Evolutionary conservation across 2,329 filamentous ascomycete genomes (phyloP), one percentile per base, ranked within the genome.

Genomic region (Claviceps sp.): DNA sequence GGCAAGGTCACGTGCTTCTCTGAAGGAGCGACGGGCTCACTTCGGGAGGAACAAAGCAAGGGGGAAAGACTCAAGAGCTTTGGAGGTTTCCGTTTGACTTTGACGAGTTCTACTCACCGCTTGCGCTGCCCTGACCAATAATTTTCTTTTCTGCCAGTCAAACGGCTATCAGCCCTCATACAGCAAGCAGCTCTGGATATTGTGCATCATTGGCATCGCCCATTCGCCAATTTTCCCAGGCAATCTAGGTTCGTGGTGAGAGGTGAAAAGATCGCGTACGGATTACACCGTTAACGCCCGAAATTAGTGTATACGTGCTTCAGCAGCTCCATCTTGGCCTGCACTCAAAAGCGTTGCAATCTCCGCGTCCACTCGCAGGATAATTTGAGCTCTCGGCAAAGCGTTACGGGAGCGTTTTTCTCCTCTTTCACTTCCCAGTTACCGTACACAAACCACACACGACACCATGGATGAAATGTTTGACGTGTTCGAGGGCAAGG

Each of bases 391-490:
- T 37, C 18, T 50, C 9, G 22, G 40, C 40, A 14, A 50, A 50
- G 26, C 44, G 20, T 30, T 44, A 2, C 40, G 20, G 18, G 18
- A 24, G 30, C 40, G 7, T 18, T 18, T 11, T 34, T 20, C 5
- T 1, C n/a, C n/a, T 34, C 1, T 13, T 16, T 11, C 22, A 3
- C 18, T 37, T 37, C 9, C 11, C n/a, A 37, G n/a, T 13, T 40
- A 20, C 9, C 26, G 16, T 37, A 24, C 42, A 46, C 2, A 14
- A 14, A 20, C 34, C 30, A 47, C 16, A 20, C 9, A 22, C n/a
- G 50, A 50, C 60, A 62, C 55, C 47, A 88, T 86, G 83, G 84
- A 89, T 69, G 85, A 89, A 55, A 76, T 93, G 59, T 93, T 93
- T 61, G 82, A 87, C 60, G 85, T 89, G 53, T 91, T 93, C 63